phyloP scores from a whole-genome alignment of 306 rosid species.

The Castanea sativa region DNA sequence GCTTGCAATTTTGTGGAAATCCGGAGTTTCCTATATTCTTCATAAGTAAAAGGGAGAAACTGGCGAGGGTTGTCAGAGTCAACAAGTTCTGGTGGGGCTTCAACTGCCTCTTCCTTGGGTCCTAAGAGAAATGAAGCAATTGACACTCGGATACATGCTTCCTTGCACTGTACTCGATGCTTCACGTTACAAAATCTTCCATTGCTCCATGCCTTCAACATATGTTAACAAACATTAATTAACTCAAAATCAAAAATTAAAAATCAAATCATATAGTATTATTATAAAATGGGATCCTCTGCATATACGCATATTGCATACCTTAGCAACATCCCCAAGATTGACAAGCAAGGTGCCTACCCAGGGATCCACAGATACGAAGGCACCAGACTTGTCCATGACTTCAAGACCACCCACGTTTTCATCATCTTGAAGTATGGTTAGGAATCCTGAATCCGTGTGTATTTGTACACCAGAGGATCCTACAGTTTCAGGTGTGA shows the following conservation, averaged over 20 bases:
- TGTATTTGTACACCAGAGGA: slow-evolving; percentile 44
- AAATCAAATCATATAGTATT: neutral
- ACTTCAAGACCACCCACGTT: slow-evolving; percentile 62
- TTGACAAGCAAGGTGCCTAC: slow-evolving; percentile 45
- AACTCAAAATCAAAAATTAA: neutral
- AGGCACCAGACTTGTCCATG: slow-evolving; percentile 34
- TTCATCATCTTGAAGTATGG: slow-evolving; percentile 71
- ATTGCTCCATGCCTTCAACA: slow-evolving; percentile 53
- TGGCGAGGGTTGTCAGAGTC: slow-evolving; percentile 43
- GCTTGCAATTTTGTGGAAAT: slow-evolving; percentile 15
- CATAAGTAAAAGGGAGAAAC: slow-evolving; percentile 35
- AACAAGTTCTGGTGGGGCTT: slow-evolving; percentile 44
- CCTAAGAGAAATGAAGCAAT: slow-evolving; percentile 51
- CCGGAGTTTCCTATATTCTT: slow-evolving; percentile 42
- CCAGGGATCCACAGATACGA: slow-evolving; percentile 41
- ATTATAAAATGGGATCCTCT: neutral
- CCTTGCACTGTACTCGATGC: slow-evolving; percentile 59
- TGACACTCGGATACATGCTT: slow-evolving; percentile 39
- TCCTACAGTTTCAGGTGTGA: slow-evolving; percentile 49
- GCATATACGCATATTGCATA: slow-evolving; percentile 1
- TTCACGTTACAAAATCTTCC: slow-evolving; percentile 50
- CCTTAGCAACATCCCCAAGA: slow-evolving; percentile 57
- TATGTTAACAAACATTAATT: too few species aligned
- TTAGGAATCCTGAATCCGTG: slow-evolving; percentile 55
- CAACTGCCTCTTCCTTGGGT: slow-evolving; percentile 41